A percentile compares a stretch with the other conserved stretches of the same genome.
These are phyloP conservation scores for Capsella rubella DNA, from an alignment of 441 rosid species.

Conservation along the genomic window DNA sequence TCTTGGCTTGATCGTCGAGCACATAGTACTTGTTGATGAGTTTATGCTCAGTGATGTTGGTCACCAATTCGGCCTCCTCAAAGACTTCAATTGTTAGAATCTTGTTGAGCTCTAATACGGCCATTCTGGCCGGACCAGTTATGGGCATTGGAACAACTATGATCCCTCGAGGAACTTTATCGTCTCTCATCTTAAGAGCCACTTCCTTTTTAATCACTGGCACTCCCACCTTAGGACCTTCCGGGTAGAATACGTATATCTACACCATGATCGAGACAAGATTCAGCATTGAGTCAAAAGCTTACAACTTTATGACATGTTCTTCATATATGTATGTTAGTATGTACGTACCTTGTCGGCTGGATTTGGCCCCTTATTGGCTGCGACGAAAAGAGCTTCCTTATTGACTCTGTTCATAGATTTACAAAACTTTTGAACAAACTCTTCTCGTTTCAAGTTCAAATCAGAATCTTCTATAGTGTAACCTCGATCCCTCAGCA, in stretches of 20 bases:
- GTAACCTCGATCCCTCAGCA: conserved; percentile 68
- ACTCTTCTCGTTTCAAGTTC: conserved; percentile 52
- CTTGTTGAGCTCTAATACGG: conserved; percentile 50
- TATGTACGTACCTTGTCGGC: conserved; percentile 55
- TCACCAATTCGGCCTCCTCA: conserved; percentile 63
- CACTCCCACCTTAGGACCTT: conserved; percentile 53
- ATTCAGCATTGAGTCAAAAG: conserved; percentile 28
- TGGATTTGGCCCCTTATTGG: conserved; percentile 48
- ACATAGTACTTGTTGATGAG: conserved; percentile 60
- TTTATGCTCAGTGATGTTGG: conserved; percentile 57
- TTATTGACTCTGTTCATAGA: conserved; percentile 46
- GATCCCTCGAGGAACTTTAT: conserved; percentile 52
- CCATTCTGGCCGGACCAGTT: conserved; percentile 52
- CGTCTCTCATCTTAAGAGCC: conserved; percentile 51
- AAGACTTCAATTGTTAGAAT: conserved; percentile 56
- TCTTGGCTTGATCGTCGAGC: conserved; percentile 56
- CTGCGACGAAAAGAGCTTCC: conserved; percentile 50
- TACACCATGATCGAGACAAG: conserved; percentile 34
- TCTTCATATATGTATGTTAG: neutral
- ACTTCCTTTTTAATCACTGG: conserved; percentile 46
- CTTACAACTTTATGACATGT: conserved; percentile 12
- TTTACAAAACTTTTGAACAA: conserved; percentile 54
- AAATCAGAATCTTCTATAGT: conserved; percentile 52
- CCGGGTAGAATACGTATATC: conserved; percentile 65
- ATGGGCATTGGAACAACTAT: conserved; percentile 53